A percentile compares a stretch with the other conserved stretches of the same genome.
Evolutionary conservation across 2,329 filamentous ascomycete genomes (phyloP).

Genomic region (Grosmannia huntii): DNA sequence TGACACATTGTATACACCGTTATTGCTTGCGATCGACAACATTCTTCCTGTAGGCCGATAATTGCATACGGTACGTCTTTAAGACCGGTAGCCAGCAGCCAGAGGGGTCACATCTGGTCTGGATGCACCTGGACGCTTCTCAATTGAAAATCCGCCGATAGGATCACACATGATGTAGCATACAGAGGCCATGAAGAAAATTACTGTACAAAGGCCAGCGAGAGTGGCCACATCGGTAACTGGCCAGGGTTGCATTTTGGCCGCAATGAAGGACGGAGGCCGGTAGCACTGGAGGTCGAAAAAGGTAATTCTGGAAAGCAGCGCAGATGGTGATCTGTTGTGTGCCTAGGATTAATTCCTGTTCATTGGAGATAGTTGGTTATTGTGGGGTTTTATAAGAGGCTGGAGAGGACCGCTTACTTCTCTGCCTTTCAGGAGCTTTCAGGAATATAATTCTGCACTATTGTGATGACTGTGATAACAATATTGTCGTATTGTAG

Average conservation of each 20-base stretch:
- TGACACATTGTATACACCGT: neutral
- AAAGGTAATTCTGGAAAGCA: neutral
- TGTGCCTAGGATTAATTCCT: neutral
- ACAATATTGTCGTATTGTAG: neutral
- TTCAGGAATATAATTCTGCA: neutral
- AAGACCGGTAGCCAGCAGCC: neutral
- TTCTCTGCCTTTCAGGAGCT: neutral
- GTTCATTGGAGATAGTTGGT: neutral
- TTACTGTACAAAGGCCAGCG: neutral
- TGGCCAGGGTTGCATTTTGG: neutral
- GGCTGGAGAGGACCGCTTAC: neutral
- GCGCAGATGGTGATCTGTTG: neutral
- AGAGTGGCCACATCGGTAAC: neutral
- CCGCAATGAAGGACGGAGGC: neutral
- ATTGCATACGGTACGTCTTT: neutral
- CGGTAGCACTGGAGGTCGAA: neutral
- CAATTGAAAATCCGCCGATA: neutral
- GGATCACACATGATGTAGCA: conserved; percentile 1
- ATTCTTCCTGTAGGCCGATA: no score
- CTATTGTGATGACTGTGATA: neutral
- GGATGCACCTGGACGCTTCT: neutral
- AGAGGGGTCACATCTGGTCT: neutral
- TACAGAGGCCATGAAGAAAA: neutral
- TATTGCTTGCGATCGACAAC: no score
- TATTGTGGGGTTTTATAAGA: neutral